These are phyloP conservation scores for Penicillium italicum DNA, from an alignment of 2,329 filamentous ascomycete species.

Conservation along the genomic window DNA sequence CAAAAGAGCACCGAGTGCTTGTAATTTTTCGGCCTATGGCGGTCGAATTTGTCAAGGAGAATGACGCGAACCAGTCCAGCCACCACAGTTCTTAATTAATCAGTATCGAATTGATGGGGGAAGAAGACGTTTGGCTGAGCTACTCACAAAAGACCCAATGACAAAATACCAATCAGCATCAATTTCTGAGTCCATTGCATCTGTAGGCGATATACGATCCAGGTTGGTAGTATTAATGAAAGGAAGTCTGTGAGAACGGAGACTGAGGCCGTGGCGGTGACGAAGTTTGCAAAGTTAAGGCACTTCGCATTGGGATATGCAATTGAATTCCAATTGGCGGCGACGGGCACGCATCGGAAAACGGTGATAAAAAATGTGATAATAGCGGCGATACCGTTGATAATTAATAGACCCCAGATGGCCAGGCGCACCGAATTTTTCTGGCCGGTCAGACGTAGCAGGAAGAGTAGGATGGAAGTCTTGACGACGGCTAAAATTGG, in stretches of 20 bases:
- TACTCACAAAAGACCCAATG: constrained; percentile 10
- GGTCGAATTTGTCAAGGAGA: constrained; percentile 8
- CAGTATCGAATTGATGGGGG: not conserved
- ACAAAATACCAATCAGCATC: constrained; percentile 10
- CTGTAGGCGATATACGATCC: constrained; percentile 9
- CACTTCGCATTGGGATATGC: constrained; percentile 5
- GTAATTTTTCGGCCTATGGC: constrained; percentile 1
- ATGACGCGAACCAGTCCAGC: constrained; percentile 7
- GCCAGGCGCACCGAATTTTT: constrained; percentile 3
- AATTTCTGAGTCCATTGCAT: constrained; percentile 8
- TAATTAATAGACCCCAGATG: constrained; percentile 5
- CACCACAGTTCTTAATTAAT: constrained; percentile 2
- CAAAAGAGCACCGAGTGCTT: constrained; percentile 8
- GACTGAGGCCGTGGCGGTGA: constrained; percentile 6
- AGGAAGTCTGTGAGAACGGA: constrained; percentile 7
- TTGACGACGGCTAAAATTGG: constrained; percentile 8
- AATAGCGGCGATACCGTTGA: constrained; percentile 1
- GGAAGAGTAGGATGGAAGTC: constrained; percentile 9
- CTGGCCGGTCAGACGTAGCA: constrained; percentile 6
- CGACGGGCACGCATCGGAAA: constrained; percentile 5
- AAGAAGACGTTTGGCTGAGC: too few species aligned
- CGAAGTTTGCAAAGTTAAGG: constrained; percentile 9
- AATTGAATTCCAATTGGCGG: constrained; percentile 2
- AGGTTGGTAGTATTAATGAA: constrained; percentile 3
- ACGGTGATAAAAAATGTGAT: constrained; percentile 6